These are phyloP conservation scores for Tetrapisispora arboricola DNA, from an alignment of 805 yeast genomes.

Conservation along the genomic window DNA sequence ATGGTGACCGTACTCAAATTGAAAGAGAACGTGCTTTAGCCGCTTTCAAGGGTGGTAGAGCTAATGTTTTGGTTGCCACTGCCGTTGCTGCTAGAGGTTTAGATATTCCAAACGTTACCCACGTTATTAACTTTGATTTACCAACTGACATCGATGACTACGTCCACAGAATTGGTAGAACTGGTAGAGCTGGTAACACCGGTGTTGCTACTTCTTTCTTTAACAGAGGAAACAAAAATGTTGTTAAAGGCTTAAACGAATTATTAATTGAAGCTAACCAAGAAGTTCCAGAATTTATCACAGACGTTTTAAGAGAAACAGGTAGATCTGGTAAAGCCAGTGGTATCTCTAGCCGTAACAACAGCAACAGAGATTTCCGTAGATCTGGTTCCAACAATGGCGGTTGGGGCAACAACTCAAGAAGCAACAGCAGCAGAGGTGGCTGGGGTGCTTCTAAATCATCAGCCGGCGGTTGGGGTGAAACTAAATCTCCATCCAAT, in stretches of 20 bases:
- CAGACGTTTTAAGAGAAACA: constrained; percentile 68
- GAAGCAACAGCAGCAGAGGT: constrained; percentile 24
- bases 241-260: constrained; percentile 79
- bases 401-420: constrained; percentile 27
- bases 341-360: constrained; percentile 33
- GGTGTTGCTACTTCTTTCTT: constrained; percentile 98
- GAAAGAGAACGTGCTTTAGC: constrained; percentile 98
- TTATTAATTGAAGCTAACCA: constrained; percentile 93
- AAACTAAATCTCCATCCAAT: constrained; percentile 3
- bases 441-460: constrained; percentile 20
- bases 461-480: constrained; percentile 3
- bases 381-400: constrained; percentile 26
- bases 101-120: constrained; percentile 98
- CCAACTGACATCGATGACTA: constrained; percentile 97
- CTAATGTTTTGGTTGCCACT: constrained; percentile 94
- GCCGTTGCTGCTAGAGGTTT: constrained; percentile 99
- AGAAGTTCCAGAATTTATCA: constrained; percentile 87
- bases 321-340: constrained; percentile 44
- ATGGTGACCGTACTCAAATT: constrained; percentile 96
- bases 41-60: constrained; percentile 82
- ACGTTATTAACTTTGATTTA: constrained; percentile 93
- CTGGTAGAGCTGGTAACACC: constrained; percentile 99
- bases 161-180: constrained; percentile 99
- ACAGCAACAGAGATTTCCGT: constrained; percentile 43
- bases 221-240: constrained; percentile 87